These are phyloP conservation scores for Phytophthora colocasiae DNA, from an alignment of 352 stramenopile genomes.

Conservation along the genomic window DNA sequence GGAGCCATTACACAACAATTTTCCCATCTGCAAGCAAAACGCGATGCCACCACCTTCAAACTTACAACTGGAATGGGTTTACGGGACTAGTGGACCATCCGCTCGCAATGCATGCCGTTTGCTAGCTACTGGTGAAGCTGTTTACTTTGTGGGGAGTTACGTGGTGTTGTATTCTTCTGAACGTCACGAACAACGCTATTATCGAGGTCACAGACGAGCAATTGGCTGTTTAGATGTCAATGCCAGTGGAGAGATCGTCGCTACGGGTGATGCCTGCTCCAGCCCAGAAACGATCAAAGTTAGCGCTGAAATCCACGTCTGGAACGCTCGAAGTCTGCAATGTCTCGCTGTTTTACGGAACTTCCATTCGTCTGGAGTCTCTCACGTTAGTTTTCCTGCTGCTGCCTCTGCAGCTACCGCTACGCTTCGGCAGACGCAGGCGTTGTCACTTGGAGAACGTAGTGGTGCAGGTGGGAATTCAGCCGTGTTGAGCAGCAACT, in stretches of 20 bases:
- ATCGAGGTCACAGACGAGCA: constrained; percentile 61
- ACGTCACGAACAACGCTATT: constrained; percentile 75
- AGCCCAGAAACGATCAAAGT: constrained; percentile 4
- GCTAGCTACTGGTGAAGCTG: constrained; percentile 59
- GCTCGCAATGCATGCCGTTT: constrained; percentile 60
- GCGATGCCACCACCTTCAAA: constrained; percentile 65
- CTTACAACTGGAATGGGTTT: constrained; percentile 79
- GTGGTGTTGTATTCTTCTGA: constrained; percentile 73
- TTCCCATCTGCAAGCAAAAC: constrained; percentile 11
- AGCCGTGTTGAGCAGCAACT: constrained; percentile 46
- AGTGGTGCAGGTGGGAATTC: constrained; percentile 36
- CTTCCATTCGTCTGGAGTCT: constrained; percentile 66
- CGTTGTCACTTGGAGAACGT: constrained; percentile 34
- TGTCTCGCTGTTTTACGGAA: constrained; percentile 74
- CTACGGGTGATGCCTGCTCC: constrained; percentile 50
- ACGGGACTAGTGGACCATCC: constrained; percentile 61
- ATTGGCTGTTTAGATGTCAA: constrained; percentile 77
- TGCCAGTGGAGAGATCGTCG: constrained; percentile 63
- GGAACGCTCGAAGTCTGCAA: constrained; percentile 66
- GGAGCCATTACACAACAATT: constrained; percentile 25
- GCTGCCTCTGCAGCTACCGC: constrained; percentile 53
- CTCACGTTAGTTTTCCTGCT: constrained; percentile 63
- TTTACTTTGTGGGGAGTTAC: constrained; percentile 81
- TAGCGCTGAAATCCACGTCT: constrained; percentile 72
- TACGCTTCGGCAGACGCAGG: constrained; percentile 43